phyloP scores from a whole-genome alignment of 148 eudicot genomes.

The Spergularia bocconei region DNA sequence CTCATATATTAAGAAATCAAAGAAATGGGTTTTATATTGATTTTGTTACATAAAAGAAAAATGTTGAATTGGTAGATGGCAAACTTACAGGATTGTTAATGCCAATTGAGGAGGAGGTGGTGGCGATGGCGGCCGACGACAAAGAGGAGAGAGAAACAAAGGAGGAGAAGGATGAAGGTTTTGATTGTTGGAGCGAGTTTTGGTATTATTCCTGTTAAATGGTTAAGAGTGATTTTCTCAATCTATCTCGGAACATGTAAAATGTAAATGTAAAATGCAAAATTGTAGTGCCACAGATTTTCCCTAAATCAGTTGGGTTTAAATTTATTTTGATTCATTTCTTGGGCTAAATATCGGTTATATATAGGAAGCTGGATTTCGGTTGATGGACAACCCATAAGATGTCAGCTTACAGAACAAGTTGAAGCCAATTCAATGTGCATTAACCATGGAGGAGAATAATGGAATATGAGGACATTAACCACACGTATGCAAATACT shows the following conservation, averaged over 20 bases:
- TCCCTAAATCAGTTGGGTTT: background rate
- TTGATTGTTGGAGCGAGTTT: background rate
- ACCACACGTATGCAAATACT: background rate
- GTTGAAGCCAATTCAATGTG: background rate
- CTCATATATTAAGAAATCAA: background rate
- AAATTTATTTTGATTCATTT: background rate
- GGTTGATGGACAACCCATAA: too few species aligned
- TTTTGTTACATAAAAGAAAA: background rate
- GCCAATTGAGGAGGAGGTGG: constrained; percentile 13
- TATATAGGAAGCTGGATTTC: constrained; percentile 3
- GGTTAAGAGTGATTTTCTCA: constrained; percentile 26
- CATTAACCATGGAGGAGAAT: background rate
- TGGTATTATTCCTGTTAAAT: constrained; percentile 14
- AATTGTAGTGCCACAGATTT: background rate
- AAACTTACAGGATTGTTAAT: constrained; percentile 1
- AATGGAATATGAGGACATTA: background rate
- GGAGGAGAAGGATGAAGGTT: constrained; percentile 18
- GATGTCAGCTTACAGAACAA: too few species aligned
- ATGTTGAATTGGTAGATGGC: constrained; percentile 1
- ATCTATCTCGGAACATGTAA: background rate
- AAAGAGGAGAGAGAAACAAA: constrained; percentile 1
- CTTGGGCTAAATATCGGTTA: background rate
- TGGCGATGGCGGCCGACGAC: constrained; percentile 19
- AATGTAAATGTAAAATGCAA: background rate
- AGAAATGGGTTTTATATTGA: background rate